Evolutionary conservation across 2,329 filamentous ascomycete species (phyloP).

Genomic region (Lachnellula arida): DNA sequence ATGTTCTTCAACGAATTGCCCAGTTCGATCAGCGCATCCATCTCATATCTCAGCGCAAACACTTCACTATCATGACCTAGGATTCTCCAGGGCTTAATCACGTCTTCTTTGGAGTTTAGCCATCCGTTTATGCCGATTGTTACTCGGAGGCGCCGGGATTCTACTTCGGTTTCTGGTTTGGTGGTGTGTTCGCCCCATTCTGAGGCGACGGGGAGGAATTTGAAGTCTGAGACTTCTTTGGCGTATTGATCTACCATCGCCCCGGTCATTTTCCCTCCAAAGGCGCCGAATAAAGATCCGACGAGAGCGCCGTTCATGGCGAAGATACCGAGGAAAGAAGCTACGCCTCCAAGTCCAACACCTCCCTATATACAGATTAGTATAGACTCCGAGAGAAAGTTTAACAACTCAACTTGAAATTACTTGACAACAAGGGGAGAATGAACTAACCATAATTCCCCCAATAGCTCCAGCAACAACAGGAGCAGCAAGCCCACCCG

Average conservation of each 20-base stretch:
- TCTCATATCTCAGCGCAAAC: conserved; percentile 81
- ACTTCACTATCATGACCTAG: conserved; percentile 69
- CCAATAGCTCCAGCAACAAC: conserved; percentile 83
- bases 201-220: conserved; percentile 68
- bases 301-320: conserved; percentile 83
- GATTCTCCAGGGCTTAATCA: conserved; percentile 74
- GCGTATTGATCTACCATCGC: conserved; percentile 86
- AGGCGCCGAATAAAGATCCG: conserved; percentile 83
- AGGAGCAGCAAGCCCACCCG: conserved; percentile 84
- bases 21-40: conserved; percentile 69
- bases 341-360: conserved; percentile 78
- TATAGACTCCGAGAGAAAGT: too few relatives aligned
- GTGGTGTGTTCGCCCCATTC: conserved; percentile 27
- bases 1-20: conserved; percentile 69
- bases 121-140: conserved; percentile 86
- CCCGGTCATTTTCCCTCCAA: conserved; percentile 74
- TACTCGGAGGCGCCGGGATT: conserved; percentile 58
- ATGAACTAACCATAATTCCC: conserved; percentile 58
- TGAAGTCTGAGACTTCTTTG: conserved; percentile 75
- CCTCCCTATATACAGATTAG: conserved; percentile 41
- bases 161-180: conserved; percentile 31
- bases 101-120: conserved; percentile 70
- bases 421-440: too few relatives aligned
- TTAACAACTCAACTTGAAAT: too few relatives aligned
- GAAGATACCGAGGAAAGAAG: conserved; percentile 79